A percentile compares a stretch with the other conserved stretches of the same genome.
Conservation (phyloP, 345 rosid species). For the Kandelia obovata region DNA sequence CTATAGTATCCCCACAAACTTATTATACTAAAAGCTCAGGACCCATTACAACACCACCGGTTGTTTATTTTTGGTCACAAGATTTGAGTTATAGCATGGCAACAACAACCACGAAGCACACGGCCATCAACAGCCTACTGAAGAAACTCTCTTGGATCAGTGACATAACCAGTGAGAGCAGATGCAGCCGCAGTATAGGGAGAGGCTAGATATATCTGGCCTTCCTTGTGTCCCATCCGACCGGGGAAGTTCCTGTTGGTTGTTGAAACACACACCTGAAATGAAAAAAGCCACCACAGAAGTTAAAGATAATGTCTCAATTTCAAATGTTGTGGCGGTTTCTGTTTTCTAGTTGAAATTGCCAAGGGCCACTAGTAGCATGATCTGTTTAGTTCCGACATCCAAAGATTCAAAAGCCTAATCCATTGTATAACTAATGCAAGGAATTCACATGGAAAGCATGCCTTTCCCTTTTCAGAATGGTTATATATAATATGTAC, state of each 20-base stretch:
- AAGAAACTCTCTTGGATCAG: conserved; percentile 98
- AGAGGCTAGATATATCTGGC: conserved; percentile 91
- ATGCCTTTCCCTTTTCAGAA: too few relatives aligned
- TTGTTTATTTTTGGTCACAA: not conserved
- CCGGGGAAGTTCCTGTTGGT: conserved; percentile 99
- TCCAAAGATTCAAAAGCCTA: too few relatives aligned
- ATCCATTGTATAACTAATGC: too few relatives aligned
- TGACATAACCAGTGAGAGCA: conserved; percentile 84
- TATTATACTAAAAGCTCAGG: not conserved
- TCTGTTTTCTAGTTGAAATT: too few relatives aligned
- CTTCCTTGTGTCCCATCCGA: conserved; percentile 99
- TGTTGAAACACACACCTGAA: conserved; percentile 70
- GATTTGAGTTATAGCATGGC: not conserved
- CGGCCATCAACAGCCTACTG: conserved; percentile 32
- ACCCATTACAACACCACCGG: not conserved
- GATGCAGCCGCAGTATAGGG: conserved; percentile 97
- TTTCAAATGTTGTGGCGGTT: not conserved
- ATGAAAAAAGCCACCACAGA: not conserved
- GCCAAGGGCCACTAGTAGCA: too few relatives aligned
- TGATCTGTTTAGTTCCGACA: too few relatives aligned
- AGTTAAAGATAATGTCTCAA: conserved; percentile 3
- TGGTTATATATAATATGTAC: too few relatives aligned
- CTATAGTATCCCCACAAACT: not conserved
- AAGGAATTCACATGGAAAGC: too few relatives aligned
- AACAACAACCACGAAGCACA: not conserved